Evolutionary conservation across 2,329 filamentous ascomycete genomes (phyloP), one percentile per base, ranked within the genome.

Genomic region (Chaetomiaceae sp.): DNA sequence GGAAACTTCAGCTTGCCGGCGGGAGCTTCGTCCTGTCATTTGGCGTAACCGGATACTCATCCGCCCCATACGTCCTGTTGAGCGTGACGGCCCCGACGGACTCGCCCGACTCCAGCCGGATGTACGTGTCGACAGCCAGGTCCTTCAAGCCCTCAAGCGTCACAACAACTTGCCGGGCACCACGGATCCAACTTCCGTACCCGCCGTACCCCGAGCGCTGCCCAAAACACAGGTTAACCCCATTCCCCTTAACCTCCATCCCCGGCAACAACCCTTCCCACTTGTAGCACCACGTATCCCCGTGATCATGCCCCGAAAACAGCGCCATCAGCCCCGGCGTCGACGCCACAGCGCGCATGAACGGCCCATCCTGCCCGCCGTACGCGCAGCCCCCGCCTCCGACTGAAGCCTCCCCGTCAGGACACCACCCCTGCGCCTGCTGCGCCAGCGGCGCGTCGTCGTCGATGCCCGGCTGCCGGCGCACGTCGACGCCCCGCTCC

Each of bases 151-250:
- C 49, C 10, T 51, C 50, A 45, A 50, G 56, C 2, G 65, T 54
- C 10, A 77, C 48, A 1, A 68, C 53, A 33, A 77, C 66, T 64
- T 50, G 74, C 68, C 39, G 54, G 4, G 73, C 71, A 1, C 83
- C 83, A 0, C 83, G 74, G 9, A 74, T 73, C 76, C 77, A 84
- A 37, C 70, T 68, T 0, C 81, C 79, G 54, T 87, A 87, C 0
- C 84, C 83, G 0, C 83, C 84, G 45, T 86, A 86, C 0, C 84
- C 83, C 0, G 79, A 75, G 54, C 83, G 82, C 53, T 84, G 77
- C 5, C 80, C 79, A 53, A 78, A 79, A 45, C 62, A 65, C 10
- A 63, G 41, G 36, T 55, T 61, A 9, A 65, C 37, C 11, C 64
- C 69, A 62, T 65, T 73, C 62, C 57, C 62, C 2, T 60, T 54